Base-by-base conservation (phyloP, 768 basidiomycete species). In the Tephrocybe rancida region DNA sequence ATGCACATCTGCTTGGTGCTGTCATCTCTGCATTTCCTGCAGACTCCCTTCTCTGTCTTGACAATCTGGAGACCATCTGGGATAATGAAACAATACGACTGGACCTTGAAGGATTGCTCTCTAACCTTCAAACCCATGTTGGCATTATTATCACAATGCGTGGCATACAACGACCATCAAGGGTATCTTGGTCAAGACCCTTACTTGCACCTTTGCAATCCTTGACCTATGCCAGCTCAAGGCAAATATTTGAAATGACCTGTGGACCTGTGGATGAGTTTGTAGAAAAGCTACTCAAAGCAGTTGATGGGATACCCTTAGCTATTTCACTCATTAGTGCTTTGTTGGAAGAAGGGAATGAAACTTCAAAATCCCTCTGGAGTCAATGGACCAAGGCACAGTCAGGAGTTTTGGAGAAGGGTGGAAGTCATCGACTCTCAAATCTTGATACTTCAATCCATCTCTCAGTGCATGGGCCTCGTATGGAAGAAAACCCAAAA, bases 401-500 rank as follows among this genome's bases (percentile, higher is more conserved):
- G n/a, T 62, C 63, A 24, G 48, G 45, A 5, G 48, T 60, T 45
- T 56, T 62, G 14, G 58, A 61, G 18, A 61, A 54, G 18, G 59
- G 57, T 18, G 56, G 57, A 21, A 50, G 58, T 35, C 56, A 61
- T 44, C 41, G 60, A 44, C 42, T 59, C 42, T 64, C 60, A 35
- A 61, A 59, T 45, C 61, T 64, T 9, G 63, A 64, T 47, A 55
- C 43, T 11, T 64, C 63, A 10, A 61, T 64, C 37, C 52, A 56
- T 43, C 38, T 64, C 29, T 58, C 63, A 6, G 57, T 61, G 4
- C 58, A 44, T 44, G 43, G 43, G 43, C 43, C 60, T n/a, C 54
- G 55, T 24, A 61, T 64, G 63, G 30, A 21, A 13, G 56, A 54
- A 30, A 56, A 61, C 5, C 43, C 22, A 3, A 44, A 18, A 24